phyloP scores from a whole-genome alignment of 257 asterid genomes.

The Agastache rugosa region DNA sequence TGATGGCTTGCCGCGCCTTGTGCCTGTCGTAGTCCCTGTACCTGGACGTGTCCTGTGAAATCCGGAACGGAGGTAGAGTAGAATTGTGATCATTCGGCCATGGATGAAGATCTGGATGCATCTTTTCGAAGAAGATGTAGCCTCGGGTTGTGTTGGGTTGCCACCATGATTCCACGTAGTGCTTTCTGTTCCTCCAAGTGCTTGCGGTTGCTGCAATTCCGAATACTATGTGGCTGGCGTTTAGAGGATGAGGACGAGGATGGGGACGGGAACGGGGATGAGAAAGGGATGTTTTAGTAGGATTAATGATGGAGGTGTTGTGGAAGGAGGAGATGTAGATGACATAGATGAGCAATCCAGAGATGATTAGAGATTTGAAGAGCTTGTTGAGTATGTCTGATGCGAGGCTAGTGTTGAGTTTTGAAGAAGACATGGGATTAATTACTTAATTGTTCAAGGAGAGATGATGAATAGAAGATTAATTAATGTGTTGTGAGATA shows the following conservation, averaged over 20 bases:
- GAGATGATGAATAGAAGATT: neutral
- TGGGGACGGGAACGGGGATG: neutral
- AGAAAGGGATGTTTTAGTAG: neutral
- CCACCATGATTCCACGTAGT: slow-evolving; percentile 58
- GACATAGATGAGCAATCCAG: slow-evolving; percentile 29
- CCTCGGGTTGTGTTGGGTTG: slow-evolving; percentile 53
- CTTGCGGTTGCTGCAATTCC: slow-evolving; percentile 49
- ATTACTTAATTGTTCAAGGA: too few relatives aligned
- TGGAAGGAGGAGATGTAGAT: slow-evolving; percentile 29
- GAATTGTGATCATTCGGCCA: slow-evolving; percentile 42
- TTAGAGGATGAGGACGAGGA: slow-evolving; percentile 35
- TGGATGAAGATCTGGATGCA: slow-evolving; percentile 38
- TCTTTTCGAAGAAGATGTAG: slow-evolving; percentile 42
- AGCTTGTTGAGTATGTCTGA: slow-evolving; percentile 4
- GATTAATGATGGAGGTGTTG: slow-evolving; percentile 1
- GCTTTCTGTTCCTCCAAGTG: slow-evolving; percentile 42
- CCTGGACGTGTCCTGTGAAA: slow-evolving; percentile 37
- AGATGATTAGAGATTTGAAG: slow-evolving; percentile 22
- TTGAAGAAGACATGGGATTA: slow-evolving; percentile 9
- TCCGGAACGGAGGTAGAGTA: slow-evolving; percentile 42
- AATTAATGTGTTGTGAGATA: neutral
- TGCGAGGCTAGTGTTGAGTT: neutral
- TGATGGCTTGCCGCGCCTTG: slow-evolving; percentile 32
- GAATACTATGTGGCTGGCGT: slow-evolving; percentile 45
- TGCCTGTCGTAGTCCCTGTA: slow-evolving; percentile 37